A percentile compares a stretch with the other conserved stretches of the same genome.
These are phyloP conservation scores for Taxawa tesnikishii DNA, from an alignment of 2,329 filamentous ascomycete genomes.

Conservation along the genomic window DNA sequence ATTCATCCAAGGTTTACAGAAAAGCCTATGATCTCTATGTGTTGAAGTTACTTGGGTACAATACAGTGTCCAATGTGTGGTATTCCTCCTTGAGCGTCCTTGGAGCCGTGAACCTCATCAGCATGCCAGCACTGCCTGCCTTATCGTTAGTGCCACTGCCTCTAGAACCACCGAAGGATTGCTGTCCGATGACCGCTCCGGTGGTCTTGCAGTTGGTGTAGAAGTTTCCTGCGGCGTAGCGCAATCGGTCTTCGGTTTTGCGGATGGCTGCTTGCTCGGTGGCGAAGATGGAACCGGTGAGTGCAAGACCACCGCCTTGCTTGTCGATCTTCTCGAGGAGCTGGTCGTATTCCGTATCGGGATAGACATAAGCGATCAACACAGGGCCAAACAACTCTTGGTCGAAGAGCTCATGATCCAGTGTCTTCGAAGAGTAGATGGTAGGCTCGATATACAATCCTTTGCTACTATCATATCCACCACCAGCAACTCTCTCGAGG, in stretches of 20 bases:
- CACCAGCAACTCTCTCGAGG: conserved; percentile 33
- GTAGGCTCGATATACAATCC: conserved; percentile 31
- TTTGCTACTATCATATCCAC: conserved; percentile 25
- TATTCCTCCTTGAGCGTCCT: conserved; percentile 42
- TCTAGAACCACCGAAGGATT: conserved; percentile 42
- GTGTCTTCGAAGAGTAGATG: conserved; percentile 29
- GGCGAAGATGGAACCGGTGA: conserved; percentile 40
- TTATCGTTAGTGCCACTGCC: conserved; percentile 46
- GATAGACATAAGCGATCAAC: conserved; percentile 35
- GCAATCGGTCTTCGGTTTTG: conserved; percentile 38
- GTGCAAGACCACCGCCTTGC: conserved; percentile 30
- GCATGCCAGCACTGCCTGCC: conserved; percentile 40
- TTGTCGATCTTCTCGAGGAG: conserved; percentile 27
- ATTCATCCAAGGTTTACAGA: too few relatives aligned
- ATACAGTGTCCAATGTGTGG: conserved; percentile 18
- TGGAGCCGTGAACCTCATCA: conserved; percentile 40
- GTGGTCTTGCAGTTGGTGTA: conserved; percentile 49
- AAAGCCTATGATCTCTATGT: too few relatives aligned
- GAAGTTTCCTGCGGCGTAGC: conserved; percentile 45
- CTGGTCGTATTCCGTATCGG: conserved; percentile 28
- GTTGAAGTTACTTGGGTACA: conserved; percentile 13
- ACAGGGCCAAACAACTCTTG: conserved; percentile 39
- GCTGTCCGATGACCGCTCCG: conserved; percentile 43
- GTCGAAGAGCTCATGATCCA: conserved; percentile 32
- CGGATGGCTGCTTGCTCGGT: conserved; percentile 35